phyloP scores from a whole-genome alignment of 352 stramenopile species.

The Pythium sukuiense region DNA sequence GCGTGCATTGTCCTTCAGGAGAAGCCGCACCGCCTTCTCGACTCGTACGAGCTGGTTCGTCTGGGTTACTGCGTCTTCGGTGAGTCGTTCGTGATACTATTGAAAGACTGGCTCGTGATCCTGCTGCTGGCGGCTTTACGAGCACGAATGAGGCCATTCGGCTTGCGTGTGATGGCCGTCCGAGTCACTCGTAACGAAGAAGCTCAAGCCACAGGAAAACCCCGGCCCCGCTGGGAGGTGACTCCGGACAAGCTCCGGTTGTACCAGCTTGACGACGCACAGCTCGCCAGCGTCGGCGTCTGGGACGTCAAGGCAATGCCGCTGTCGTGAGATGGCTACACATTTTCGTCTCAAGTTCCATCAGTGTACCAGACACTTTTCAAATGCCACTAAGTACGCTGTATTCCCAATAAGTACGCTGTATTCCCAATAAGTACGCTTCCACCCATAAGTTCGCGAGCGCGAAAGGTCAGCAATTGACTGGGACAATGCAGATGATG shows the following conservation, averaged over 20 bases:
- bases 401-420: not conserved
- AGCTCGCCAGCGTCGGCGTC: not conserved
- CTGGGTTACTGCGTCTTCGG: slow-evolving; percentile 10
- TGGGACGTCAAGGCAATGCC: not conserved
- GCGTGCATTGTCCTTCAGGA: not conserved
- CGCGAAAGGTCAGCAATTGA: slow-evolving; percentile 4
- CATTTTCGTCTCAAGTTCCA: not conserved
- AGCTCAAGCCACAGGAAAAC: not conserved
- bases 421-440: not conserved
- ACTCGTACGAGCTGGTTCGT: slow-evolving; percentile 10
- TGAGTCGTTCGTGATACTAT: not conserved
- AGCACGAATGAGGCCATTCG: not conserved
- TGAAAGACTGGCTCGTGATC: slow-evolving; percentile 19
- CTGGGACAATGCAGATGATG: slow-evolving; percentile 5
- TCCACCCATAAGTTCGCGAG: not conserved
- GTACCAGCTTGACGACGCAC: not conserved
- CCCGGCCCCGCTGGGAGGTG: not conserved
- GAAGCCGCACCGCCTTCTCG: not conserved
- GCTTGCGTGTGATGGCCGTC: not conserved
- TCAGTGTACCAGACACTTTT: not conserved
- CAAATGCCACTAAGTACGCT: not conserved
- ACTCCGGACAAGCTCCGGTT: not conserved
- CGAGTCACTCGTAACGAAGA: not conserved
- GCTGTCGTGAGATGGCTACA: not conserved
- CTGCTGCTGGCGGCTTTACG: slow-evolving; percentile 4